A percentile compares a stretch with the other conserved stretches of the same genome.
Conservation (phyloP, 176 grass and related monocot genomes). For the Aegilops bicornis region DNA sequence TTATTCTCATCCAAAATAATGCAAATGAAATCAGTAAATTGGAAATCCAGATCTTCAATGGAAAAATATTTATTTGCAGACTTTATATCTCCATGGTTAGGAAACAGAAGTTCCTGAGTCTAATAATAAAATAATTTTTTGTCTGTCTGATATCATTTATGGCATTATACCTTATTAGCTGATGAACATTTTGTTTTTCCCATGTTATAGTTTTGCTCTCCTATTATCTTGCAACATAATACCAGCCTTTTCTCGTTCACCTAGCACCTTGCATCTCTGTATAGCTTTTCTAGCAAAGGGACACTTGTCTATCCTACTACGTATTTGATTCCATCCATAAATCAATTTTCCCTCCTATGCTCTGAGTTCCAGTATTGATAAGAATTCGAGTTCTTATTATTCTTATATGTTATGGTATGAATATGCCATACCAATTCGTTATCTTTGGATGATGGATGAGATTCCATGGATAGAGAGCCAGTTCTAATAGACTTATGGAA, state of each 20-base stretch:
- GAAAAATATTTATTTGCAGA: slow-evolving; percentile 4
- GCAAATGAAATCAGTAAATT: not conserved
- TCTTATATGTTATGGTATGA: too few species aligned
- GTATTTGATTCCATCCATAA: too few species aligned
- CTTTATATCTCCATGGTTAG: slow-evolving; percentile 13
- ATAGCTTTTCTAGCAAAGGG: too few species aligned
- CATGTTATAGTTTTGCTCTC: not conserved
- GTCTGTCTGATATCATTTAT: not conserved
- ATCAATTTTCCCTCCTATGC: too few species aligned
- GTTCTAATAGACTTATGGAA: too few species aligned
- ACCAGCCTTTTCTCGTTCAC: not conserved
- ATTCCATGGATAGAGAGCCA: too few species aligned
- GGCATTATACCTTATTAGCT: slow-evolving; percentile 16
- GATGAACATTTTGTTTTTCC: not conserved
- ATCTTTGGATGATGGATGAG: too few species aligned
- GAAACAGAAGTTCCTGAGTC: not conserved
- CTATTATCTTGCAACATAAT: not conserved
- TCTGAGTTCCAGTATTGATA: too few species aligned
- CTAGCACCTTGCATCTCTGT: too few species aligned
- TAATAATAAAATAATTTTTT: not conserved
- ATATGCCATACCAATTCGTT: too few species aligned
- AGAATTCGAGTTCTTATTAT: too few species aligned
- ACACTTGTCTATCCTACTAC: too few species aligned
- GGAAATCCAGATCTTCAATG: not conserved
- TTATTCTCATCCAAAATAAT: not conserved